Base-by-base conservation (phyloP, 2,329 filamentous ascomycete species). In the Didymellaceae sp. region DNA sequence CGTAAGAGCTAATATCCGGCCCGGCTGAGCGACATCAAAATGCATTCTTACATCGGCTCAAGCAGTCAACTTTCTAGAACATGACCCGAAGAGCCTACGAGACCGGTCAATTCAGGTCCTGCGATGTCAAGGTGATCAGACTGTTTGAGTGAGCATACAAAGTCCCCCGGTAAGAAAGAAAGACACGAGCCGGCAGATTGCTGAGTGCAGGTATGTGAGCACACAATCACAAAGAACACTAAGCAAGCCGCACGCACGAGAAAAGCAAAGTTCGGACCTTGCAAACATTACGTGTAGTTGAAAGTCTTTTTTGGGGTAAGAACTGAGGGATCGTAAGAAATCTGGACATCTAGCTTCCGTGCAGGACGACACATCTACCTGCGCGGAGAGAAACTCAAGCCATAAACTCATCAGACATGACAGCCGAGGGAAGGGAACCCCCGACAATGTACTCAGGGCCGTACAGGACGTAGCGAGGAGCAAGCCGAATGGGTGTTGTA, bases 391-490 rank as follows among this genome's bases (percentile, higher is more conserved):
- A 21, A 45, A 53, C 45, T 26, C 43, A 41, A 51, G 46, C 48
- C 50, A 44, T 52, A 45, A 58, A 64, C 57, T 59, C 58, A 56
- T 64, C 38, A 60, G 57, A 60, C 56, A 51, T 59, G 44, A 55
- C 50, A 41, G 47, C 55, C 54, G 33, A 58, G 37, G 48, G 43
- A 11, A 34, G 42, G n/a, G n/a, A 46, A 44, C 55, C 56, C 60
- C 38, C 49, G 26, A 57, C 54, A 54, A 35, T 39, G 26, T 52
- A 46, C 42, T 44, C 42, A 44, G 48, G 43, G 47, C 50, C 52
- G 43, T 55, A 59, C 52, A 58, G 52, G 53, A 35, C 28, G 25
- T 54, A 45, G 41, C 25, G 34, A 45, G 43, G 37, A 25, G 41
- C 45, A 43, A 53, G 52, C 38, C 45, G 45, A 45, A 22, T 31